phyloP scores from a whole-genome alignment of 352 stramenopile genomes.

The Phytophthora rubi region DNA sequence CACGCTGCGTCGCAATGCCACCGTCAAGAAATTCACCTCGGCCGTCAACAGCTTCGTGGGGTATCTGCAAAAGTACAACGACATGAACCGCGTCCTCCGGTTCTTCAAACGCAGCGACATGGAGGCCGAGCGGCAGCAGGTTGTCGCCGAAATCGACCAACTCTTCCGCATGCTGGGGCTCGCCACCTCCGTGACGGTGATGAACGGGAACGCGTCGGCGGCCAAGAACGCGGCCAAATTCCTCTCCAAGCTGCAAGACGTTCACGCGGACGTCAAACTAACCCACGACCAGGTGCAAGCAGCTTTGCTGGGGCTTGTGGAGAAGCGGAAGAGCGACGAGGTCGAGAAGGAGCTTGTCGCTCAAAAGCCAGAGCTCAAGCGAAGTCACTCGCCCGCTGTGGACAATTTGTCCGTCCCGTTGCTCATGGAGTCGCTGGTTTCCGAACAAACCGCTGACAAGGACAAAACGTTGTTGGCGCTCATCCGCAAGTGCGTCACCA shows the following conservation, averaged over 20 bases:
- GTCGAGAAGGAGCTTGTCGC: slow-evolving; percentile 13
- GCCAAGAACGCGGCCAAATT: slow-evolving; percentile 26
- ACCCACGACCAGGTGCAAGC: slow-evolving; percentile 29
- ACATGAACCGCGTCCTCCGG: slow-evolving; percentile 25
- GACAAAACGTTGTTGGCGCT: slow-evolving; percentile 26
- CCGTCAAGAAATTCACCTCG: slow-evolving; percentile 25
- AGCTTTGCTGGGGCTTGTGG: slow-evolving; percentile 20
- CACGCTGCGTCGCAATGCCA: slow-evolving; percentile 21
- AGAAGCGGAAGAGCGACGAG: slow-evolving; percentile 25
- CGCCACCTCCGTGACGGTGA: slow-evolving; percentile 30
- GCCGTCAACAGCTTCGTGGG: slow-evolving; percentile 20
- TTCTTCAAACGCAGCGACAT: slow-evolving; percentile 34
- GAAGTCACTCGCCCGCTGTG: slow-evolving; percentile 11
- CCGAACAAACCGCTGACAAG: slow-evolving; percentile 1
- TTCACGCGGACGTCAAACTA: slow-evolving; percentile 31
- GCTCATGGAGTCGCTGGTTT: slow-evolving; percentile 22
- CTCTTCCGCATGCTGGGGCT: slow-evolving; percentile 45
- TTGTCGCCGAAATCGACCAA: slow-evolving; percentile 46
- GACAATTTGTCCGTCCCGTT: slow-evolving; percentile 24
- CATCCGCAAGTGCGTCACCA: slow-evolving; percentile 30
- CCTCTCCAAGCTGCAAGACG: slow-evolving; percentile 30
- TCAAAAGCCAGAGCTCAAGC: slow-evolving; percentile 21
- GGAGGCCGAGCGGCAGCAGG: slow-evolving; percentile 30
- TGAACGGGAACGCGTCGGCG: slow-evolving; percentile 19
- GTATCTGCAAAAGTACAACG: slow-evolving; percentile 31